Conservation (phyloP, 2,329 filamentous ascomycete genomes). For the Diplodia mutila region DNA sequence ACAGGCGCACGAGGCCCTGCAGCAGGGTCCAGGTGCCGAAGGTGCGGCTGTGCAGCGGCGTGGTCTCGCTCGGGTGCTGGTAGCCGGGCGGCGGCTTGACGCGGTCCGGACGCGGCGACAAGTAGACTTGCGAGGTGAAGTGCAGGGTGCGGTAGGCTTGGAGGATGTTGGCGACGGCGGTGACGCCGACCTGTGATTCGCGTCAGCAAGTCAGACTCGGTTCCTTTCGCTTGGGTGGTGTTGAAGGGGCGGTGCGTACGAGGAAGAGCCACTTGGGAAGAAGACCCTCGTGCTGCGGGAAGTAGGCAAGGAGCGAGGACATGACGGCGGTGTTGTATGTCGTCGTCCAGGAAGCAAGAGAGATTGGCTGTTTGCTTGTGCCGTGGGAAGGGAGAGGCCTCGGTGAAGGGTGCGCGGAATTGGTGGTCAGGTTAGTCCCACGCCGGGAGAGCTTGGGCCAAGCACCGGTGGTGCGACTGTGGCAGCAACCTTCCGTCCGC, state of each 20-base stretch:
- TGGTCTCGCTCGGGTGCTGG: constrained; percentile 57
- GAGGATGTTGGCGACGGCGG: constrained; percentile 81
- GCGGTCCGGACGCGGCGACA: constrained; percentile 55
- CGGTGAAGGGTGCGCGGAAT: background rate
- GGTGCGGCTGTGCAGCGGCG: constrained; percentile 74
- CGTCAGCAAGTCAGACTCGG: background rate
- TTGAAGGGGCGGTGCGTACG: constrained; percentile 46
- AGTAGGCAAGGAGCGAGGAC: constrained; percentile 43
- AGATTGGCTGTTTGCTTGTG: background rate
- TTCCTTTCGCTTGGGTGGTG: too few species aligned
- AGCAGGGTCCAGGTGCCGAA: constrained; percentile 90
- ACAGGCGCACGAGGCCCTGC: constrained; percentile 74
- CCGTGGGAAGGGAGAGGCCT: background rate
- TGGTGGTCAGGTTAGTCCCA: background rate
- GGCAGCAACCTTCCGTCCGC: background rate
- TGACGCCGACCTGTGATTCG: constrained; percentile 69
- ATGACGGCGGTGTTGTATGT: constrained; percentile 30
- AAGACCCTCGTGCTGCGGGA: constrained; percentile 54
- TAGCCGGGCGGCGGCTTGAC: constrained; percentile 49
- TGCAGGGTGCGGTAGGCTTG: constrained; percentile 80
- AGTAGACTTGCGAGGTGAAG: constrained; percentile 88
- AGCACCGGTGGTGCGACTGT: constrained; percentile 4
- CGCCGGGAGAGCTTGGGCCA: constrained; percentile 21
- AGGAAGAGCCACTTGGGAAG: constrained; percentile 69
- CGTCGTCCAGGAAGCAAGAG: background rate